Conservation (phyloP, 805 yeast genomes). For the Kregervanrija delftensis region DNA sequence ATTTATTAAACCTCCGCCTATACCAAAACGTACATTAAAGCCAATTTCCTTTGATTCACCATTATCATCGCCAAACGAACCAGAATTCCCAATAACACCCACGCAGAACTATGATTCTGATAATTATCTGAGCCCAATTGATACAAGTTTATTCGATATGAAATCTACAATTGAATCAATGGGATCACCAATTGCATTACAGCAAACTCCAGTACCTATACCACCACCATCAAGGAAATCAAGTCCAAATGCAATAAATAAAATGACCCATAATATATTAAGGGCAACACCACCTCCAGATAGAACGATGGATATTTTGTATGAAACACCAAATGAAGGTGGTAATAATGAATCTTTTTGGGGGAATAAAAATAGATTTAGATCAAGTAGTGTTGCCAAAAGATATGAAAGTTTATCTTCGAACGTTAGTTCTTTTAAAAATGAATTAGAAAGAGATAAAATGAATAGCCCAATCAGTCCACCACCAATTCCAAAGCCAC, state of each 20-base stretch:
- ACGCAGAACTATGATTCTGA: too few species aligned
- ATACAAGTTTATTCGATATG: slow-evolving; percentile 8
- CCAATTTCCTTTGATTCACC: too few species aligned
- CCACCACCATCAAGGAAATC: slow-evolving; percentile 10
- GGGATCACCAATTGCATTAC: neutral
- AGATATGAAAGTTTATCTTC: slow-evolving; percentile 20
- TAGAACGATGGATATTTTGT: slow-evolving; percentile 24
- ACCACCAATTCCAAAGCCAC: slow-evolving; percentile 7
- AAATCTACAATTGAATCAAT: slow-evolving; percentile 10
- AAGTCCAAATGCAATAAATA: slow-evolving; percentile 3
- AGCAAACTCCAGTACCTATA: slow-evolving; percentile 13
- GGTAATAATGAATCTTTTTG: neutral
- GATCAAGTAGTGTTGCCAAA: slow-evolving; percentile 13
- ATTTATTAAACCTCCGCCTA: too few species aligned
- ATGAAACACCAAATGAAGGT: slow-evolving; percentile 23
- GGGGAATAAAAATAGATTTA: slow-evolving; percentile 2
- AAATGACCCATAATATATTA: slow-evolving; percentile 6
- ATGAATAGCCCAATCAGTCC: slow-evolving; percentile 6
- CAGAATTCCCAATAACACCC: too few species aligned
- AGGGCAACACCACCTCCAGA: slow-evolving; percentile 10
- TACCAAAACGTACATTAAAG: too few species aligned
- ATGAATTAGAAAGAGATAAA: slow-evolving; percentile 7
- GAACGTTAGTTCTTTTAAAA: slow-evolving; percentile 14
- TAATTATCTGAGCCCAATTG: too few species aligned
- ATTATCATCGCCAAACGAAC: too few species aligned